Percentiles rank a stretch among this genome's conserved stretches.
Conservation (phyloP, 2,329 filamentous ascomycete species). For the Dactylonectria macrodidyma region DNA sequence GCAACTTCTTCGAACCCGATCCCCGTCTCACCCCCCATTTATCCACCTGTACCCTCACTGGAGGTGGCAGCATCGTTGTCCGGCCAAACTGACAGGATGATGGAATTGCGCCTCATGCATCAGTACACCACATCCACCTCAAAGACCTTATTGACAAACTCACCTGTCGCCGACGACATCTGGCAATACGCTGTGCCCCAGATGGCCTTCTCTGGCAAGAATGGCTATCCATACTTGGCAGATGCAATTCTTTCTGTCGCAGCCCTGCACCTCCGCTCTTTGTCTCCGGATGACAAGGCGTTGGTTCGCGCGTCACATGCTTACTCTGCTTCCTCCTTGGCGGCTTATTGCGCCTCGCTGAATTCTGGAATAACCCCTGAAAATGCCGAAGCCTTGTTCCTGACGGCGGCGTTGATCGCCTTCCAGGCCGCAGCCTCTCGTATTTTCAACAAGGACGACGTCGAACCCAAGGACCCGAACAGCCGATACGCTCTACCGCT, state of each 20-base stretch:
- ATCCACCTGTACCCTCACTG: conserved; percentile 45
- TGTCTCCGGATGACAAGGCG: conserved; percentile 70
- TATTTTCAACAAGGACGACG: conserved; percentile 72
- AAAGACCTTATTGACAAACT: conserved; percentile 70
- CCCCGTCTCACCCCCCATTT: conserved; percentile 55
- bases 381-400: conserved; percentile 75
- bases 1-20: conserved; percentile 43
- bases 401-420: conserved; percentile 75
- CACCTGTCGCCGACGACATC: conserved; percentile 66
- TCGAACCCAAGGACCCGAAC: conserved; percentile 54
- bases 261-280: conserved; percentile 72
- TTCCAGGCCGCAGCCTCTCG: conserved; percentile 77
- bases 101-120: conserved; percentile 76
- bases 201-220: conserved; percentile 71
- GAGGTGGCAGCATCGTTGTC: conserved; percentile 51
- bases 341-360: conserved; percentile 71
- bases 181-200: conserved; percentile 74
- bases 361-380: conserved; percentile 69
- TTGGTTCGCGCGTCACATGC: conserved; percentile 75
- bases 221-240: conserved; percentile 64
- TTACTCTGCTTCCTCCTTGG: conserved; percentile 75
- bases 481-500: conserved; percentile 71
- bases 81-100: conserved; percentile 60
- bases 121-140: conserved; percentile 74
- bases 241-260: conserved; percentile 77